Base-by-base conservation (phyloP, 2,329 filamentous ascomycete genomes). In the Aspergillus sojae region DNA sequence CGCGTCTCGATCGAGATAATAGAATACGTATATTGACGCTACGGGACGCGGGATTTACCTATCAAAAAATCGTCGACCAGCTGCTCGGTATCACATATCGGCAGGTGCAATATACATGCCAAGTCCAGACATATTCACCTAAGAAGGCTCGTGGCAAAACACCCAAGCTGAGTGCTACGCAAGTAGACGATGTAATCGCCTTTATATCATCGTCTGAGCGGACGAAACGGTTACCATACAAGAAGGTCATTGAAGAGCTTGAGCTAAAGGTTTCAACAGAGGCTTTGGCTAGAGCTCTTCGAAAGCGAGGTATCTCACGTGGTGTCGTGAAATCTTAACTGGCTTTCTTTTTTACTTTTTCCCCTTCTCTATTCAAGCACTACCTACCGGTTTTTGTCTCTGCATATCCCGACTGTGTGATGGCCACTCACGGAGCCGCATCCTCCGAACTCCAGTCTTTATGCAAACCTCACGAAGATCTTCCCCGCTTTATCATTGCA, bases 1-100 rank as follows among this genome's bases (percentile, higher is more conserved):
- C 32, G 52, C 60, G 62, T 30, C 60, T 68, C 41, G n/a, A 46
- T 19, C 55, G 60, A 12, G 19, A 84, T 81, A 26, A 84, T 82
- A 58, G 83, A 68, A 60, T 68, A 30, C 60, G 57, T 21, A 50
- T 69, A 11, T 34, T 68, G 23, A 46, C 64, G 2, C 64, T 70
- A 10, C 60, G 62, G 62, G 66, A 68, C 36, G 60, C 57, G 50
- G 64, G 66, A 2, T 46, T 57, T 46, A 65, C 60, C 34, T 68
- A 68, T 45, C 34, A 64, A 34, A 52, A 68, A 39, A 67, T 67
- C n/a, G 16, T 39, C 5, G 9, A 23, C 3, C 50, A 66, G 9
- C 53, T 67, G 34, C 26, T n/a, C 4, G 5, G 19, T 32, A 57
- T 65, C 4, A 62, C 56, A 43, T 50, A 60, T 58, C 54, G 61